Evolutionary conservation across 2,329 filamentous ascomycete genomes (phyloP), one percentile per base, ranked within the genome.

Genomic region (Orbilia ellipsospora): DNA sequence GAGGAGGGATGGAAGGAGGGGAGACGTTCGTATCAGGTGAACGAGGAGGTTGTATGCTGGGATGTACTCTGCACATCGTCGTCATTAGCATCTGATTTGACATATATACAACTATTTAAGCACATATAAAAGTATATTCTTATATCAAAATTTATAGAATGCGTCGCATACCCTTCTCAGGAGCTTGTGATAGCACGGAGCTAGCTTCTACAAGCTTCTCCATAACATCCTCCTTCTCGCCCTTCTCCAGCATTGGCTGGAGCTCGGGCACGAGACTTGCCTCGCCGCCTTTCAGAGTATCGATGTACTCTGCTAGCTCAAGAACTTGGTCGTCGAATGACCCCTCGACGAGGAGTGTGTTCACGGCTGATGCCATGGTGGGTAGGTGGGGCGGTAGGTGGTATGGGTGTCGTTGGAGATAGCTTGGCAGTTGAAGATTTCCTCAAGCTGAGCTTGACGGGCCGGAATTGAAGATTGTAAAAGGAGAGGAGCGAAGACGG

Each of bases 41-140:
- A 98, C 90, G 83, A 99, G 90, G 80, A 98, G 90, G 85, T 99
- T 98, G 85, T 97, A 97, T 77, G 94, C 93, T 73, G 94, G 91
- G 76, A 93, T 94, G 83, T 97, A 95, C 84, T 98, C 94, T 90
- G 81, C 78, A 73, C 73, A 74, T 73, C 73, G 4, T 20, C 7
- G 15, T 1, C 15, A 52, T 77, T 52, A 18, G 48, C 4, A 52
- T 18, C 20, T 36, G 5, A 10, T 36, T 36, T 36, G 10, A 36
- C 31, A 7, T 36, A 1, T 2, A 23, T 36, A 36, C 8, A 36
- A 1, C 13, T 48, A 44, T 44, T 18, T n/a, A 45, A 55, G 63
- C 63, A 77, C 77, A 65, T 62, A 42, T 40, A 64, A 15, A 15
- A 74, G 60, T 66, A 72, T 23, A 59, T 64, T 69, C 48, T n/a